Conservation (phyloP, 106 monocot genomes). For the Dendrobium chrysotoxum region DNA sequence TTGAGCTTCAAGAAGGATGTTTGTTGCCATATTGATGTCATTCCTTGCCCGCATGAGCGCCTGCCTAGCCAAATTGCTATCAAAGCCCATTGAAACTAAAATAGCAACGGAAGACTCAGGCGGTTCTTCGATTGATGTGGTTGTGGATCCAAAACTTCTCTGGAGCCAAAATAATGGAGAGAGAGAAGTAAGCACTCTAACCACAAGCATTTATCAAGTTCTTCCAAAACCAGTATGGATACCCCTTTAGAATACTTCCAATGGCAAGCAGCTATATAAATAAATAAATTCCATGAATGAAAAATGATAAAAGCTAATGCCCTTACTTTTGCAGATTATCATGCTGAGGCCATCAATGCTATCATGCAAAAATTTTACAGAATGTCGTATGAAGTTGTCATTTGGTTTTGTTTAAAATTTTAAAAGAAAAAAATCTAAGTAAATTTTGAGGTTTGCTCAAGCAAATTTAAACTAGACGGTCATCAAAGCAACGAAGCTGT, state of each 20-base stretch:
- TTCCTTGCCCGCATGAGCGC: slow-evolving; percentile 64
- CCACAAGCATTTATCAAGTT: neutral
- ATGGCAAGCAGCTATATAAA: too few species aligned
- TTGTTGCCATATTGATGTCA: slow-evolving; percentile 67
- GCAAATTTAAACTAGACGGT: too few species aligned
- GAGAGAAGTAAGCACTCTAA: neutral
- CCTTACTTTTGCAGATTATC: neutral
- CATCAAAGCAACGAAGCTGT: too few species aligned
- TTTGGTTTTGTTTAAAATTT: too few species aligned
- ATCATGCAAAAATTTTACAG: too few species aligned
- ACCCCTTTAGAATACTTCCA: neutral
- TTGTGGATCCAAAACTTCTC: slow-evolving; percentile 23
- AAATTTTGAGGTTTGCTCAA: too few species aligned
- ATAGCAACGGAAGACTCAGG: slow-evolving; percentile 63
- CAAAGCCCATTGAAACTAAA: slow-evolving; percentile 83
- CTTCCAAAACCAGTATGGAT: neutral
- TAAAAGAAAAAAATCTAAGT: too few species aligned
- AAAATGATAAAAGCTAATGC: neutral
- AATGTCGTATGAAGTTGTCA: too few species aligned
- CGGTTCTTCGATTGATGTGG: slow-evolving; percentile 28
- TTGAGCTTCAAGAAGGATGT: slow-evolving; percentile 74
- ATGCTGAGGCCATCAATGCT: neutral
- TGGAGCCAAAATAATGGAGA: slow-evolving; percentile 13
- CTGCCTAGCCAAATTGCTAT: slow-evolving; percentile 60
- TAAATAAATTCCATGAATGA: too few species aligned